A percentile compares a stretch with the other conserved stretches of the same genome.
Conservation (phyloP, 495 filamentous ascomycete genomes). For the Geoglossum glabrum region DNA sequence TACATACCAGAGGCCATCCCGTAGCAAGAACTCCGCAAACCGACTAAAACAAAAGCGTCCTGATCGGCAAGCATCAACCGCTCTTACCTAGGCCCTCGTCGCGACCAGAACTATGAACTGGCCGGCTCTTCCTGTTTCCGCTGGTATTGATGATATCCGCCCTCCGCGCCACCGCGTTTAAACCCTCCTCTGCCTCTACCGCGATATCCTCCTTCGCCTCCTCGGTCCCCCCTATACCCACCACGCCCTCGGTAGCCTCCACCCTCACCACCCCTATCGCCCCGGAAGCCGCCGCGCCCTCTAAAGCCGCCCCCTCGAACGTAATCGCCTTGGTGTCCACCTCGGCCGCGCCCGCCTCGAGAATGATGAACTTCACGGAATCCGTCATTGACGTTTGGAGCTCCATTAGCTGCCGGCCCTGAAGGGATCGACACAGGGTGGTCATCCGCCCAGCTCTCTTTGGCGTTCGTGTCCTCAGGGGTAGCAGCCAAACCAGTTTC, state of each 20-base stretch:
- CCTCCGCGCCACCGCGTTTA: neutral
- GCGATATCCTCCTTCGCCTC: constrained; percentile 27
- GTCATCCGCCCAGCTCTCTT: constrained; percentile 50
- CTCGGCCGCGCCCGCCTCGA: constrained; percentile 10
- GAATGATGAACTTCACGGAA: constrained; percentile 47
- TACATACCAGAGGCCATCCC: neutral
- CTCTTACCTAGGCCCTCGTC: neutral
- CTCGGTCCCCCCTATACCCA: constrained; percentile 25
- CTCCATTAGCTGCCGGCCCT: constrained; percentile 16
- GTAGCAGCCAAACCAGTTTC: constrained; percentile 44
- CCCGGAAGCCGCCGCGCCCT: constrained; percentile 8
- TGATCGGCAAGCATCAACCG: neutral
- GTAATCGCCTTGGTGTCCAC: constrained; percentile 11
- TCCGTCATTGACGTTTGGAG: constrained; percentile 29
- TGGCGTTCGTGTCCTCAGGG: constrained; percentile 28
- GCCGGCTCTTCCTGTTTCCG: neutral
- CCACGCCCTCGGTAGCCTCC: constrained; percentile 29
- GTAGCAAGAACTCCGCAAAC: neutral
- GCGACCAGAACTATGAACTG: neutral
- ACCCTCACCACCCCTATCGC: constrained; percentile 14
- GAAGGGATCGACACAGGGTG: constrained; percentile 21
- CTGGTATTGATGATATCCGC: neutral
- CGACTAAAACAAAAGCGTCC: neutral
- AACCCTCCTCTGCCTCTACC: constrained; percentile 18
- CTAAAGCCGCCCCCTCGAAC: constrained; percentile 10